A percentile compares a stretch with the other conserved stretches of the same genome.
Evolutionary conservation across 768 basidiomycete species (phyloP).

Genomic region (Thelephora aurantiotincta): DNA sequence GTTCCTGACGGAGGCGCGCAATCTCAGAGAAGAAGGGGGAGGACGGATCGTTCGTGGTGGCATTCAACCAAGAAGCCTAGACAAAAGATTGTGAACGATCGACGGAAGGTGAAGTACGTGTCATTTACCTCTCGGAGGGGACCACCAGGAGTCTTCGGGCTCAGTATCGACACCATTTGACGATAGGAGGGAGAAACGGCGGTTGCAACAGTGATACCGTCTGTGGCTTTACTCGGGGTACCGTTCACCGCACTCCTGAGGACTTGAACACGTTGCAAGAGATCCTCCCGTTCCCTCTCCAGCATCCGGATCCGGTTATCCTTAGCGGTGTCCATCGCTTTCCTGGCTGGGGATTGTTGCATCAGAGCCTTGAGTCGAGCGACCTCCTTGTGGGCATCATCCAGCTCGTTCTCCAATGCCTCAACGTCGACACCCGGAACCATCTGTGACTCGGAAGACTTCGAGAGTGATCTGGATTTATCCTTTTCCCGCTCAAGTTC

Average conservation of each 20-base stretch:
- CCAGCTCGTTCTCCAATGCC: constrained; percentile 61
- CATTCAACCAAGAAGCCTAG: constrained; percentile 65
- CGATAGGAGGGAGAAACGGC: constrained; percentile 70
- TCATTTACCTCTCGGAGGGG: constrained; percentile 60
- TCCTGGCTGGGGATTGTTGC: constrained; percentile 58
- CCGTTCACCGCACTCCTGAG: constrained; percentile 41
- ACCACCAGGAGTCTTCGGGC: constrained; percentile 67
- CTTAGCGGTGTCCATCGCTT: constrained; percentile 65
- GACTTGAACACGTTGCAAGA: constrained; percentile 37
- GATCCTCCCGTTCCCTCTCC: constrained; percentile 62
- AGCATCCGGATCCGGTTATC: constrained; percentile 64
- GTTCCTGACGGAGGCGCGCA: constrained; percentile 54
- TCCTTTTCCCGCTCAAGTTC: constrained; percentile 23
- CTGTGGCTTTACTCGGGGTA: constrained; percentile 43
- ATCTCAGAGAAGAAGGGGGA: constrained; percentile 64
- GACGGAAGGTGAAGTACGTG: not conserved
- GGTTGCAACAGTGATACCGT: constrained; percentile 19
- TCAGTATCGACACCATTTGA: constrained; percentile 53
- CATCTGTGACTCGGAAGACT: constrained; percentile 13
- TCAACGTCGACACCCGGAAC: constrained; percentile 37
- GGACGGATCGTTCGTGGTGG: constrained; percentile 38
- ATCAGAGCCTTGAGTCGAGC: constrained; percentile 52
- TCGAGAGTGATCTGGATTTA: constrained; percentile 12
- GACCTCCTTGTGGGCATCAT: constrained; percentile 64
- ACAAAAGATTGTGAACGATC: constrained; percentile 4